Base-by-base conservation (phyloP, 2,329 filamentous ascomycete species). In the Aspergillus glaucus region DNA sequence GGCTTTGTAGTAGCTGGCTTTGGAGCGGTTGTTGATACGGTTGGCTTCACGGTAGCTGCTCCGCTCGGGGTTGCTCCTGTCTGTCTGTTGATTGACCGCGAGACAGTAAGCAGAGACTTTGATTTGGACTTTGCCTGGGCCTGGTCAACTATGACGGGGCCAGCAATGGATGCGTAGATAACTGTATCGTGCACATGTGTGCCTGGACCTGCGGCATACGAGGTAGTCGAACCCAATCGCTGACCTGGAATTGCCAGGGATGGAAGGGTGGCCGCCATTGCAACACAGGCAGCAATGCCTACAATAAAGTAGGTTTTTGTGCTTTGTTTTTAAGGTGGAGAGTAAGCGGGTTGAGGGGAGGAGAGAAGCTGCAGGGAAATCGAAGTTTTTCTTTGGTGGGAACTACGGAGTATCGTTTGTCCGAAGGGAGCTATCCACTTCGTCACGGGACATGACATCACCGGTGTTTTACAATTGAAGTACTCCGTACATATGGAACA, bases 151-250 rank as follows among this genome's bases (percentile, higher is more conserved):
- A 76, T 70, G 54, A 92, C 80, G 37, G 79, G 79, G 43, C 91
- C 92, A 44, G 90, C 80, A 53, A 96, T 83, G 17, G 91, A 95
- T 51, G 91, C 85, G 67, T 86, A 86, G 58, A 96, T 80, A 50
- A 84, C 80, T 54, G 81, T 77, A 55, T 86, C 77, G 71, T 88
- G 79, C 56, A 95, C 77, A 68, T 97, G 89, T 0, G 90, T 95
- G 56, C 92, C 93, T 9, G 87, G 76, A 12, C 92, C 92, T 24
- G 89, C 79, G 37, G 78, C 71, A 69, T 86, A 91, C 56, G 82
- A 80, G 48, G 79, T 75, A 15, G 77, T 70, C 15, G 85, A 72
- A 26, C 87, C 91, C 37, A 98, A 80, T 42, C 83, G 73, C 66
- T 93, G 87, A 65, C 93, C 93, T 9, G 93, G 93, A 43, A 94